Evolutionary conservation across 108 stramenopile species (phyloP).

Genomic region (Aurantiochytrium sp.): DNA sequence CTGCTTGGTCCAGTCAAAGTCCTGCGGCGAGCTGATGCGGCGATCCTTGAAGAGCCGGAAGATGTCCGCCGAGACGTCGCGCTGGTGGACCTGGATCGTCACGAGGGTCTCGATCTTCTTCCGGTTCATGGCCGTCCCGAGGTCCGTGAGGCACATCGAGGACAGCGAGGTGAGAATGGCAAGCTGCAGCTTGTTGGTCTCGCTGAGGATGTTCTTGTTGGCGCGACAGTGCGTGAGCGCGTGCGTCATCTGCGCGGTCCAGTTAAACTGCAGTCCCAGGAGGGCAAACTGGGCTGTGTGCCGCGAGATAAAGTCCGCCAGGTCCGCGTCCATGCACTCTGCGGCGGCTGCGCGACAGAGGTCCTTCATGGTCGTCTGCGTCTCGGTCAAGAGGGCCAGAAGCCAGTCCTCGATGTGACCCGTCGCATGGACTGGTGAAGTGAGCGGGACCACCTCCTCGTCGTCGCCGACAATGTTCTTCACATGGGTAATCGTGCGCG

Average conservation of each 20-base stretch:
- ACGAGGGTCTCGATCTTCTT: constrained; percentile 64
- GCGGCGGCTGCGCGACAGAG: constrained; percentile 46
- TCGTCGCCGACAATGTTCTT: constrained; percentile 41
- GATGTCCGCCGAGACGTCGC: constrained; percentile 55
- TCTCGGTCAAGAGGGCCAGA: constrained; percentile 40
- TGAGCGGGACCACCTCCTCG: constrained; percentile 48
- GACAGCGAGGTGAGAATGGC: constrained; percentile 48
- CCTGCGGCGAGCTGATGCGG: constrained; percentile 33
- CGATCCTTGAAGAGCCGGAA: constrained; percentile 41
- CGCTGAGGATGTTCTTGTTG: constrained; percentile 48
- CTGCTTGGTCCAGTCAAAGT: constrained; percentile 64
- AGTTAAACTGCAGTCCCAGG: constrained; percentile 60
- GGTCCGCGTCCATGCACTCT: constrained; percentile 39
- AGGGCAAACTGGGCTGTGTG: constrained; percentile 61
- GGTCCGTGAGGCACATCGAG: constrained; percentile 60
- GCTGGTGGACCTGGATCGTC: constrained; percentile 62
- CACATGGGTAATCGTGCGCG: constrained; percentile 34
- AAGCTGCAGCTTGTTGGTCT: constrained; percentile 50
- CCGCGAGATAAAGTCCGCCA: constrained; percentile 52
- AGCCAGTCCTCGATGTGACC: constrained; percentile 69
- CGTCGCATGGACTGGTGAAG: constrained; percentile 42
- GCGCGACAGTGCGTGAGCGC: constrained; percentile 49
- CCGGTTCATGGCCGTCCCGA: constrained; percentile 64
- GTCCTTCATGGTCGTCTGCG: constrained; percentile 55
- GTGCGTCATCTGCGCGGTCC: constrained; percentile 56